Evolutionary conservation across 228 moss, liverwort and hornwort species (phyloP).

Genomic region (Sphagnum magellanicum): DNA sequence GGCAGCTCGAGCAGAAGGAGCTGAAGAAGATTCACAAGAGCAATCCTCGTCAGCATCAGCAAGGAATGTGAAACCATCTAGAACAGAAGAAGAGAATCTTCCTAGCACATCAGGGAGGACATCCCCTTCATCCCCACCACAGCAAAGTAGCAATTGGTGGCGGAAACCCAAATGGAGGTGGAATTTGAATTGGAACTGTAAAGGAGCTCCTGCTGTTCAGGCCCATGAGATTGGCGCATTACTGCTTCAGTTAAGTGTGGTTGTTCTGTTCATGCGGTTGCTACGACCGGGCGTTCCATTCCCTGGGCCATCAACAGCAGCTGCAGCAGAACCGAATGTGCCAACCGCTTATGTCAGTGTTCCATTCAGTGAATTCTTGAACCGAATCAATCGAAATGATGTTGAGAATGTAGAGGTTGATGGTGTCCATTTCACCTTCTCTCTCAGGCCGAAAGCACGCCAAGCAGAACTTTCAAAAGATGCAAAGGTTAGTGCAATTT

Average conservation of each 20-base stretch:
- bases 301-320: slow-evolving; percentile 46
- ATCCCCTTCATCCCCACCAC: slow-evolving; percentile 60
- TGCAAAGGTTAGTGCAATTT: slow-evolving; percentile 3
- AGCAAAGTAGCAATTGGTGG: slow-evolving; percentile 68
- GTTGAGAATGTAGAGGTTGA: slow-evolving; percentile 88
- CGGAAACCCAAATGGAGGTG: slow-evolving; percentile 59
- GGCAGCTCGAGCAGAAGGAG: slow-evolving; percentile 48
- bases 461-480: slow-evolving; percentile 13
- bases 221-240: slow-evolving; percentile 85
- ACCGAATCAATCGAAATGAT: slow-evolving; percentile 61
- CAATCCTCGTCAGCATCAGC: slow-evolving; percentile 18
- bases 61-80: slow-evolving; percentile 37
- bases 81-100: slow-evolving; percentile 28
- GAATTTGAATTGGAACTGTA: slow-evolving; percentile 53
- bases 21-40: slow-evolving; percentile 34
- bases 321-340: slow-evolving; percentile 49
- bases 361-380: slow-evolving; percentile 88
- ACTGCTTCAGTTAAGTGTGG: slow-evolving; percentile 82
- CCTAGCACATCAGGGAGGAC: slow-evolving; percentile 66
- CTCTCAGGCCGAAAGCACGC: slow-evolving; percentile 53
- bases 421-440: slow-evolving; percentile 82
- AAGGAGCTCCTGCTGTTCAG: slow-evolving; percentile 56
- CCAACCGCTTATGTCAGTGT: slow-evolving; percentile 72
- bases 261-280: slow-evolving; percentile 89
- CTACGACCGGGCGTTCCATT: slow-evolving; percentile 76